Evolutionary conservation across 2,329 filamentous ascomycete species (phyloP).

Genomic region (Hirsutella rhossiliensis): DNA sequence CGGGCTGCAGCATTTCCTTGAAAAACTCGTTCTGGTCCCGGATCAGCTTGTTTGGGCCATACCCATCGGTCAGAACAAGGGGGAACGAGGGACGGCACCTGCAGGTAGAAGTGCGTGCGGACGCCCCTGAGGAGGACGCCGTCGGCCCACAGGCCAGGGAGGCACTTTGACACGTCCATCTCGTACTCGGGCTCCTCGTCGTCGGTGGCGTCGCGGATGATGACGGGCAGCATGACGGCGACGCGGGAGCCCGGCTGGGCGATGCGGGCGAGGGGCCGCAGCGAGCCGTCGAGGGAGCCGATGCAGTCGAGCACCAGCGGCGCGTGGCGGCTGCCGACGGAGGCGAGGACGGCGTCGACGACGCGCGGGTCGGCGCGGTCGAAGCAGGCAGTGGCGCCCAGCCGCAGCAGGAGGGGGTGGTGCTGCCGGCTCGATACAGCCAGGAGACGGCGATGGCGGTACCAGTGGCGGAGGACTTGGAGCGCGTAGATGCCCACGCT

Average conservation of each 20-base stretch:
- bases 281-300: slow-evolving; percentile 31
- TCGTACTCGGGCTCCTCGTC: slow-evolving; percentile 36
- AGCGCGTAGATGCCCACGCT: slow-evolving; percentile 38
- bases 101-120: slow-evolving; percentile 20
- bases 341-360: slow-evolving; percentile 20
- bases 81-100: slow-evolving; percentile 5
- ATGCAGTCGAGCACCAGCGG: slow-evolving; percentile 45
- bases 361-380: slow-evolving; percentile 30
- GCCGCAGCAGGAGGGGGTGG: slow-evolving; percentile 26
- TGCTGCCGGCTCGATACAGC: slow-evolving; percentile 33
- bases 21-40: slow-evolving; percentile 37
- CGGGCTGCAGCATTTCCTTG: slow-evolving; percentile 39
- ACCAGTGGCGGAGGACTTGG: slow-evolving; percentile 38
- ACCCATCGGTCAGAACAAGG: background rate
- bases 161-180: slow-evolving; percentile 34
- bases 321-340: slow-evolving; percentile 14
- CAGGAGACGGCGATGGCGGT: slow-evolving; percentile 38
- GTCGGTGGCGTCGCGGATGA: slow-evolving; percentile 38
- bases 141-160: slow-evolving; percentile 32
- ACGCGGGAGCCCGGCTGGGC: slow-evolving; percentile 36
- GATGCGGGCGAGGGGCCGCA: slow-evolving; percentile 37
- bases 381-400: slow-evolving; percentile 34
- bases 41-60: no score
- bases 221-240: slow-evolving; percentile 48
- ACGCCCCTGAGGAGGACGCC: slow-evolving; percentile 42